A percentile compares a stretch with the other conserved stretches of the same genome.
phyloP scores from a whole-genome alignment of 495 filamentous ascomycete species.

The Usnea hakonensis region DNA sequence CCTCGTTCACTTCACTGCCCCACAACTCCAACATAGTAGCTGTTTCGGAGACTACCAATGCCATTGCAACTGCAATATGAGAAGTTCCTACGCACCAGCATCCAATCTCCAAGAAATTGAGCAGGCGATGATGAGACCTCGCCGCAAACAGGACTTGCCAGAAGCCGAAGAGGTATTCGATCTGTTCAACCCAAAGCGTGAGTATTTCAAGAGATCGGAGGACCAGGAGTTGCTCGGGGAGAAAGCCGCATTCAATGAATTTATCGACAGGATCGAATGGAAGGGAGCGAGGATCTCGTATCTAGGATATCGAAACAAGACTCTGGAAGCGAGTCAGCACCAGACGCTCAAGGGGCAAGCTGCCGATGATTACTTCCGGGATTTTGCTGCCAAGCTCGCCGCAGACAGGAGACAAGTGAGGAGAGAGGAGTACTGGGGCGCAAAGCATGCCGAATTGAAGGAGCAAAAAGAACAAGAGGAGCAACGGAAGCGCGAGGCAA shows the following conservation, averaged over 20 bases:
- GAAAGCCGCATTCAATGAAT: not conserved
- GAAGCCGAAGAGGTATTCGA: slow-evolving; percentile 1
- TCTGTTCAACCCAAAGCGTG: slow-evolving; percentile 5
- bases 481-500: not conserved
- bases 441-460: not conserved
- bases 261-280: not conserved
- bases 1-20: not conserved
- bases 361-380: not conserved
- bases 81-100: not conserved
- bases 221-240: not conserved
- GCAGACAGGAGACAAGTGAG: not conserved
- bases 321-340: not conserved
- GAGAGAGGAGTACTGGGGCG: not conserved
- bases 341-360: not conserved
- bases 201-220: not conserved
- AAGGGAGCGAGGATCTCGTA: not conserved
- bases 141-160: not conserved
- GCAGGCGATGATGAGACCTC: slow-evolving; percentile 13
- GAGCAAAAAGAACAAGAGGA: not conserved
- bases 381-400: not conserved
- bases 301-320: not conserved
- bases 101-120: not conserved
- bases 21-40: not conserved
- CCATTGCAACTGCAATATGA: not conserved
- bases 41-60: not conserved